phyloP scores from a whole-genome alignment of 805 yeast genomes.

The Allodekkera sacchari region DNA sequence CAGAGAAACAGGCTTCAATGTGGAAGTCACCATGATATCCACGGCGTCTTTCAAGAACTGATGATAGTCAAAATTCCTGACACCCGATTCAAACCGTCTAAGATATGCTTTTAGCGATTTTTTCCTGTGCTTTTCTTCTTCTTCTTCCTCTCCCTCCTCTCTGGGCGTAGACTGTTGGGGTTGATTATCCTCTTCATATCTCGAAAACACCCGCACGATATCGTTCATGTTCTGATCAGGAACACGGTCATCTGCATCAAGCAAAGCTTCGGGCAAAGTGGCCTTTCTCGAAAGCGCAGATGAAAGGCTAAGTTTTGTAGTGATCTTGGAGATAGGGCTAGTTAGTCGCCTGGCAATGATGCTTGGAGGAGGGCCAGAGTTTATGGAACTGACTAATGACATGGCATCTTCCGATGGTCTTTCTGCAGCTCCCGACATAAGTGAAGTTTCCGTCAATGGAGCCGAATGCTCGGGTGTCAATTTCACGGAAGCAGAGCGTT shows the following conservation, averaged over 20 bases:
- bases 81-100: neutral
- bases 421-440: too few species aligned
- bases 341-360: too few species aligned
- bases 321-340: too few species aligned
- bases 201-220: constrained; percentile 45
- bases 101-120: neutral
- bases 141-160: neutral
- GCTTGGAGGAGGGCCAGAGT: too few species aligned
- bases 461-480: too few species aligned
- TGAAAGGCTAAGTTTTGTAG: neutral
- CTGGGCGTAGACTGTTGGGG: neutral
- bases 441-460: too few species aligned
- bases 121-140: neutral
- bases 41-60: constrained; percentile 1
- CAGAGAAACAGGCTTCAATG: constrained; percentile 56
- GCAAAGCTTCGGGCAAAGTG: constrained; percentile 13
- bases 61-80: constrained; percentile 3
- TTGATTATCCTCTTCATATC: constrained; percentile 26
- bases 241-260: constrained; percentile 10
- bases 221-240: constrained; percentile 33
- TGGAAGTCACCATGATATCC: neutral
- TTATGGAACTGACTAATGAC: too few species aligned
- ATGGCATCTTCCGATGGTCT: too few species aligned
- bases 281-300: constrained; percentile 4
- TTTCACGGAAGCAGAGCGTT: too few species aligned